Evolutionary conservation across 257 asterid genomes (phyloP).

Genomic region (Nicotiana paniculata): DNA sequence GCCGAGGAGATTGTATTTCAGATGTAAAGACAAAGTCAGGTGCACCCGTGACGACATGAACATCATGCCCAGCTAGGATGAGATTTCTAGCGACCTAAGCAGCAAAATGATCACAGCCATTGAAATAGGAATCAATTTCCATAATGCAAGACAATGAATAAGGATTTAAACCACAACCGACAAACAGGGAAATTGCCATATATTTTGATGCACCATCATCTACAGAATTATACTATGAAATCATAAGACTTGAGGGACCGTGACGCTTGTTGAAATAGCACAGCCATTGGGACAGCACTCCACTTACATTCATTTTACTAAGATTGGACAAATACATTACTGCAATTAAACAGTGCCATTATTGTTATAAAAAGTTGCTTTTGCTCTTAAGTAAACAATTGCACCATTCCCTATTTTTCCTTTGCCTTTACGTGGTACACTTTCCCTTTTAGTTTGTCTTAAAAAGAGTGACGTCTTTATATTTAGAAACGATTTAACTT

Average conservation of each 20-base stretch:
- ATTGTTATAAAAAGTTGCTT: background rate
- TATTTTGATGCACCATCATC: background rate
- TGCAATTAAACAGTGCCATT: background rate
- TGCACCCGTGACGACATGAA: constrained; percentile 96
- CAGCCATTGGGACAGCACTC: background rate
- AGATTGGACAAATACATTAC: background rate
- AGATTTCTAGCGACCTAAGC: constrained; percentile 89
- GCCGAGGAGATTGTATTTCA: constrained; percentile 76
- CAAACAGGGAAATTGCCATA: background rate
- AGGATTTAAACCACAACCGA: background rate
- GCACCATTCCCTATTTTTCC: background rate
- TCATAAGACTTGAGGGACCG: background rate
- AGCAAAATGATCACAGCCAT: background rate
- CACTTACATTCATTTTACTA: background rate
- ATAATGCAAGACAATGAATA: background rate
- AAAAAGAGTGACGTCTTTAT: too few relatives aligned
- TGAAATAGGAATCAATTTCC: background rate
- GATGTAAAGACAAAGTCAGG: constrained; percentile 87
- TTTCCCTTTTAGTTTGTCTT: too few relatives aligned
- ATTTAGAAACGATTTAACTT: too few relatives aligned
- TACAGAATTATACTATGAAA: background rate
- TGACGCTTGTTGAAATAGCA: background rate
- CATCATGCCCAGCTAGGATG: constrained; percentile 82
- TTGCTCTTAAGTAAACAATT: background rate
- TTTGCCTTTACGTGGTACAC: background rate